Base-by-base conservation (phyloP, 75 land plant genomes). In the Larix kaempferi region DNA sequence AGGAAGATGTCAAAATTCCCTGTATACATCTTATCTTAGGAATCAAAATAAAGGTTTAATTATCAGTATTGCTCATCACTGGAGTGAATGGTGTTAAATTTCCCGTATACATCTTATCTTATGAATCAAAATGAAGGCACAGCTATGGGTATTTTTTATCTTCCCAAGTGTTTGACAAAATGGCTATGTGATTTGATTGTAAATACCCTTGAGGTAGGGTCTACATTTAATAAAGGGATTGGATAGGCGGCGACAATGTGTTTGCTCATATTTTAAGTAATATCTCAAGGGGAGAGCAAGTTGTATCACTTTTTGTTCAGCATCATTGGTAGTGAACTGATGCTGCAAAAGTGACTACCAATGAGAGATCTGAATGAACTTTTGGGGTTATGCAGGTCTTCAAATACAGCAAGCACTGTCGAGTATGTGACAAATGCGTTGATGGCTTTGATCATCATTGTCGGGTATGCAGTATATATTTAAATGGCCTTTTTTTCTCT, bases 371-470 rank as follows among this genome's bases (percentile, higher is more conserved):
- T 76, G 64, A 79, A 78, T 76, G n/a, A 29, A 15, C 59, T 23
- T 52, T 57, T 54, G 74, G 37, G 56, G 64, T 44, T 78, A 56
- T 71, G 79, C 89, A 96, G 99, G 97, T 96, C 61, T 88, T 81
- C 59, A 89, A 91, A 85, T 85, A 79, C 74, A 96, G 99, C 87
- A 96, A 96, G 87, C 99, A 96, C 61, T 96, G 99, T 73, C 85
- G 99, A 78, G 98, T 93, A 15, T 96, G 99, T 87, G 98, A 96
- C 81, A 96, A 96, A 88, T 96, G 99, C 82, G 95, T 96, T 71
- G 95, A 91, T 74, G 76, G 88, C 17, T 96, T 94, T 80, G 99
- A 96, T 89, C 99, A 96, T 81, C 99, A 96, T 81, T 96, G 99
- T 88, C 88, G 99, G 93, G 99, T 96, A 92, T 12, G n/a, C 8